Evolutionary conservation across 495 filamentous ascomycete species (phyloP).

Genomic region (Trichoderma gamsii): DNA sequence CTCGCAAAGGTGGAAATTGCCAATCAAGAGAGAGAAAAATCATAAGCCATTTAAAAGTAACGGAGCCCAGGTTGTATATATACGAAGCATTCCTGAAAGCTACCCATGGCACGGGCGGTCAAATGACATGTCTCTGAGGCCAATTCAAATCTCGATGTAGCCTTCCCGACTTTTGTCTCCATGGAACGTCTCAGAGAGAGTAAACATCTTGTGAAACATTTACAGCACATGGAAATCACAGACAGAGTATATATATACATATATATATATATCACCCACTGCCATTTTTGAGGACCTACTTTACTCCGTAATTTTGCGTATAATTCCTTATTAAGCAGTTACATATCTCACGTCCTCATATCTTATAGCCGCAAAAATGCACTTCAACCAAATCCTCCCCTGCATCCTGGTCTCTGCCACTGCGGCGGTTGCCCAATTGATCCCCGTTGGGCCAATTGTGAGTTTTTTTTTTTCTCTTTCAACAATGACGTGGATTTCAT

Average conservation of each 20-base stretch:
- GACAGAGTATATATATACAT: neutral
- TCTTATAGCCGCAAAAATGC: neutral
- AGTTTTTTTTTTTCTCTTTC: neutral
- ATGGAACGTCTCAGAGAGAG: neutral
- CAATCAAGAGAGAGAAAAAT: no score
- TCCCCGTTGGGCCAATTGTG: neutral
- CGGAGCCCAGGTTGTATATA: neutral
- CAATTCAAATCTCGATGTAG: neutral
- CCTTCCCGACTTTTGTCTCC: neutral
- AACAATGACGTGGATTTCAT: neutral
- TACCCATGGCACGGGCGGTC: neutral
- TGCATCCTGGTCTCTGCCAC: neutral
- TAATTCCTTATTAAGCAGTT: neutral
- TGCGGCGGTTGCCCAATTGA: neutral
- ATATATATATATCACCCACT: neutral
- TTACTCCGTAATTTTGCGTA: neutral
- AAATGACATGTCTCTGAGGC: neutral
- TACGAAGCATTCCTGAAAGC: neutral
- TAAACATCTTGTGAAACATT: neutral
- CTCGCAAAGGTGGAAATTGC: no score
- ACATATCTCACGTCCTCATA: neutral
- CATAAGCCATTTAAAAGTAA: neutral
- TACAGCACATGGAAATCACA: neutral
- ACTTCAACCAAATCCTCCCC: neutral
- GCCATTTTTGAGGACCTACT: no score